Percentiles rank a stretch among this genome's conserved stretches.
These are phyloP conservation scores for Penicillium digitatum DNA, from an alignment of 2,329 filamentous ascomycete species.

Conservation along the genomic window DNA sequence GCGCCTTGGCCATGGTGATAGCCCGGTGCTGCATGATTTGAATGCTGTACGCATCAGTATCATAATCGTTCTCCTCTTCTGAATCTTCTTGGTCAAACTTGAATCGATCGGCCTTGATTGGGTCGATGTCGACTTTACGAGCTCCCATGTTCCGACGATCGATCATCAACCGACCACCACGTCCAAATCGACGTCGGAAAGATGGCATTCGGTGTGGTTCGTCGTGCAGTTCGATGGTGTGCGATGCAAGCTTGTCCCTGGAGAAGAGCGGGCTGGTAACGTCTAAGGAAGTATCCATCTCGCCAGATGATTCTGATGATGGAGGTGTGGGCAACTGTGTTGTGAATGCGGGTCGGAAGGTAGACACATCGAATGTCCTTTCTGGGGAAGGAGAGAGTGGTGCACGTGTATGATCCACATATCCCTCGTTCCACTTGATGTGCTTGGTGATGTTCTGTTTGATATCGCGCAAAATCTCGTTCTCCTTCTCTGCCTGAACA, in stretches of 20 bases:
- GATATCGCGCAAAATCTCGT: conserved; percentile 74
- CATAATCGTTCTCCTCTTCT: conserved; percentile 69
- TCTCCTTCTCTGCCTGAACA: conserved; percentile 74
- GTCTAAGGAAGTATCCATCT: conserved; percentile 39
- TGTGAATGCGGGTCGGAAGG: conserved; percentile 65
- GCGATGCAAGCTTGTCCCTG: conserved; percentile 39
- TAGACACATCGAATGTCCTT: conserved; percentile 52
- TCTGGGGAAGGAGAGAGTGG: conserved; percentile 77
- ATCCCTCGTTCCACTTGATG: conserved; percentile 84
- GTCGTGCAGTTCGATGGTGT: conserved; percentile 44
- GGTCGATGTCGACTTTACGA: conserved; percentile 47
- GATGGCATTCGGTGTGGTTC: conserved; percentile 53
- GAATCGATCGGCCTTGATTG: conserved; percentile 63
- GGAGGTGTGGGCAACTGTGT: conserved; percentile 59
- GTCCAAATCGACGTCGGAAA: conserved; percentile 79
- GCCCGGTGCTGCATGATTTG: conserved; percentile 55
- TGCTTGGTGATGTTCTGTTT: conserved; percentile 85
- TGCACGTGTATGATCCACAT: conserved; percentile 80
- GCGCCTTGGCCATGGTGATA: conserved; percentile 46
- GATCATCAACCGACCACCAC: conserved; percentile 80
- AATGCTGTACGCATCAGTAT: conserved; percentile 65
- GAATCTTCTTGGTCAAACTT: conserved; percentile 85
- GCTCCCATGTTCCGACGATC: conserved; percentile 70
- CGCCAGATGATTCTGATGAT: conserved; percentile 47
- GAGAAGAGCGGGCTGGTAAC: conserved; percentile 30